phyloP scores from a whole-genome alignment of 345 rosid species.

The Hypericum perforatum region DNA sequence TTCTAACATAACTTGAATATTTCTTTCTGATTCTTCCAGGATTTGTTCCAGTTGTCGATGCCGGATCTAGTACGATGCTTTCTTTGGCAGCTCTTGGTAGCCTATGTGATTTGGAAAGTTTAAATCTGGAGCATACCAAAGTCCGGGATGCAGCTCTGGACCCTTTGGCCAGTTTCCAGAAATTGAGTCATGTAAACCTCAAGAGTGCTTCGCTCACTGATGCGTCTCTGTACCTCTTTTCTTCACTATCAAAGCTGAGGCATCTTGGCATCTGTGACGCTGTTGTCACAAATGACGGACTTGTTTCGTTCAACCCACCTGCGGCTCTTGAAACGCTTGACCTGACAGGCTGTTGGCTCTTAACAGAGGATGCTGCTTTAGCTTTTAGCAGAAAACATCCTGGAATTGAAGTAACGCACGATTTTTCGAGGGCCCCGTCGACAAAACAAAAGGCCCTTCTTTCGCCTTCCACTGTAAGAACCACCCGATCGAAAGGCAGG shows the following conservation, averaged over 20 bases:
- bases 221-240: conserved; percentile 38
- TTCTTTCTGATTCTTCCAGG: conserved; percentile 34
- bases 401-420: conserved; percentile 49
- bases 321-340: conserved; percentile 42
- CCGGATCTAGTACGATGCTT: conserved; percentile 22
- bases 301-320: conserved; percentile 51
- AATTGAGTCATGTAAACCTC: conserved; percentile 47
- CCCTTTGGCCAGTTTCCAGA: conserved; percentile 38
- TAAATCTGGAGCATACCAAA: conserved; percentile 60
- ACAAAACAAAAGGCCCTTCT: conserved; percentile 17
- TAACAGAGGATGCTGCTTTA: conserved; percentile 39
- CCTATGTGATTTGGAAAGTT: conserved; percentile 38
- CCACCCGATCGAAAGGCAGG: conserved; percentile 12
- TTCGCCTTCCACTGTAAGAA: conserved; percentile 19
- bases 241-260: conserved; percentile 48
- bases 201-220: conserved; percentile 63
- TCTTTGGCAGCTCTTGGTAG: conserved; percentile 43
- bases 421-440: conserved; percentile 17
- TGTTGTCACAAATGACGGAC: conserved; percentile 56
- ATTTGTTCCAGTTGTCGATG: conserved; percentile 27
- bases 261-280: conserved; percentile 49
- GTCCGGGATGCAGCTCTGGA: conserved; percentile 47
- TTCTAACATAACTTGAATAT: background rate
- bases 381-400: conserved; percentile 44
- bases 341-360: conserved; percentile 88